Evolutionary conservation across 1,139 yeast species (phyloP).

Genomic region (Kurtzmaniella natalensis): DNA sequence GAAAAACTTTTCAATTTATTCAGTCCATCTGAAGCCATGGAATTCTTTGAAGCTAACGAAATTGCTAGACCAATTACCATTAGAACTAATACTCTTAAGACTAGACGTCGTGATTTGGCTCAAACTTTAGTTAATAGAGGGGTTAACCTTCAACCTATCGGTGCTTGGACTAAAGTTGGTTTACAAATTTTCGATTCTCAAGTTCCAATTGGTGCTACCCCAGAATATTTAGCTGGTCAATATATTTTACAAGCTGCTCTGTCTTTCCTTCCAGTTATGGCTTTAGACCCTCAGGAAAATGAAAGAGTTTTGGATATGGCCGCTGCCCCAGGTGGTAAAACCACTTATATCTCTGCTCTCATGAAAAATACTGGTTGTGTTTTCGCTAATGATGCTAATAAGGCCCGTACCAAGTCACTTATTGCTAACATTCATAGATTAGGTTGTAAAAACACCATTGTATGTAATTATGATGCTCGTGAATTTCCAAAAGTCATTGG

Average conservation of each 20-base stretch:
- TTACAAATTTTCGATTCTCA: constrained; percentile 95
- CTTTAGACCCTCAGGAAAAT: constrained; percentile 91
- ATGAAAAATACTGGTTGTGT: constrained; percentile 98
- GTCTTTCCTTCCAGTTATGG: constrained; percentile 96
- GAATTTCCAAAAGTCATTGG: constrained; percentile 98
- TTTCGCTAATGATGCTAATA: constrained; percentile 95
- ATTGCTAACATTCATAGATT: constrained; percentile 97
- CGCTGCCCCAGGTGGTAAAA: constrained; percentile 99
- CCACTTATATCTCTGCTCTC: constrained; percentile 91
- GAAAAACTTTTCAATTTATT: constrained; percentile 88
- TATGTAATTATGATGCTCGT: constrained; percentile 96
- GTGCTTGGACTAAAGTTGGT: constrained; percentile 97
- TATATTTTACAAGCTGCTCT: constrained; percentile 98
- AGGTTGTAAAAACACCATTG: constrained; percentile 95
- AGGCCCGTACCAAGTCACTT: constrained; percentile 91
- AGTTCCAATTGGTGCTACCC: constrained; percentile 99
- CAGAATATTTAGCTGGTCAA: constrained; percentile 97
- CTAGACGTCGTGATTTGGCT: constrained; percentile 94
- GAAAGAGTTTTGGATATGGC: constrained; percentile 98
- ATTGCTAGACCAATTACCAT: constrained; percentile 94
- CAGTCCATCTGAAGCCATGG: constrained; percentile 94
- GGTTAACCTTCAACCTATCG: constrained; percentile 94
- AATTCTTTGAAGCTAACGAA: constrained; percentile 97
- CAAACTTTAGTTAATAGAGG: constrained; percentile 95
- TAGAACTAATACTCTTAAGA: constrained; percentile 90